Evolutionary conservation across 2,329 filamentous ascomycete genomes (phyloP), one percentile per base, ranked within the genome.

Genomic region (Penicillium sp.): DNA sequence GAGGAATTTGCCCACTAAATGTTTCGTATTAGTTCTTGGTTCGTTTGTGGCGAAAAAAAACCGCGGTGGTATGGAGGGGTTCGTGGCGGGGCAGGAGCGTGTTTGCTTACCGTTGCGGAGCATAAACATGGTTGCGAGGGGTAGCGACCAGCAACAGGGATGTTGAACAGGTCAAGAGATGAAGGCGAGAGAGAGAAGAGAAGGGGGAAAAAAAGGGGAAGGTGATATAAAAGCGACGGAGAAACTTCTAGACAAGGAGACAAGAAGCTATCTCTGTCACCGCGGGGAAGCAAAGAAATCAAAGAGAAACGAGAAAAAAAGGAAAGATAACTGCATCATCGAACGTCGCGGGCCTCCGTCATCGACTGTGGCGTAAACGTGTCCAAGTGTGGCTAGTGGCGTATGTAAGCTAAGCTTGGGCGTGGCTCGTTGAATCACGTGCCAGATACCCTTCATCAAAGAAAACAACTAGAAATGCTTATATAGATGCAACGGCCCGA

Each of bases 1-100:
- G 74, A 98, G 88, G 72, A 95, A 88, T 79, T 96, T 97, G 79
- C 91, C 90, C 68, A 96, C 92, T 96, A 73, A 41, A 57, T 35
- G 31, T 12, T 35, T 35, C 38, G 51, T 35, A 59, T 63, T 31
- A 65, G 58, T 31, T 55, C 52, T 45, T 37, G 38, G 22, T 42
- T 42, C 15, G 5, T 28, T 39, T 42, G 58, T 43, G 50, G 41
- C 43, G 41, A 49, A 34, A 61, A 47, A 60, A 47, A 45, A 47
- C 8, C 28, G 28, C 22, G 15, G 48, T 60, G 51, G 47, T 60
- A 66, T 66, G 62, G 63, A 65, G 66, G 64, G 69, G 60, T 61
- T 58, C 66, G 67, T 67, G 66, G 68, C 61, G 63, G 65, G 62
- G 61, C 58, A 63, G 59, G 65, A 67, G 64, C 58, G 67, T 45